phyloP scores from a whole-genome alignment of 495 filamentous ascomycete genomes.

The Hamigera avellanea region DNA sequence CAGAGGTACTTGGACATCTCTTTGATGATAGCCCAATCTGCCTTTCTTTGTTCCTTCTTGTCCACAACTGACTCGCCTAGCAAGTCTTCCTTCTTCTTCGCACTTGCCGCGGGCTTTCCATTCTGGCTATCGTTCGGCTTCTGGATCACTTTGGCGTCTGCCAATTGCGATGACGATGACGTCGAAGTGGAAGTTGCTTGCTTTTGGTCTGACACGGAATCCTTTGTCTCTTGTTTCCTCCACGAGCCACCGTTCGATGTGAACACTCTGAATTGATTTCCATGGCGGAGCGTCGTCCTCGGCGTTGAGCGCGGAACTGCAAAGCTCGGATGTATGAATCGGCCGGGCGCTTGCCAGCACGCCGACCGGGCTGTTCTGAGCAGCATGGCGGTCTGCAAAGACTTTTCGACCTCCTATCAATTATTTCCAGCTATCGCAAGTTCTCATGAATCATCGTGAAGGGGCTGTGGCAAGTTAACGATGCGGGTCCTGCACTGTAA shows the following conservation, averaged over 20 bases:
- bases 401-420: background rate
- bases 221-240: slow-evolving; percentile 11
- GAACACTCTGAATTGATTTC: slow-evolving; percentile 20
- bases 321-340: slow-evolving; percentile 17
- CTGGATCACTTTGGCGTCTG: slow-evolving; percentile 10
- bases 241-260: slow-evolving; percentile 9
- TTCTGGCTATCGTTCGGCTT: slow-evolving; percentile 13
- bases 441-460: background rate
- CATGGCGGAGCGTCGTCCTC: slow-evolving; percentile 12
- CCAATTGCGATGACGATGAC: slow-evolving; percentile 9
- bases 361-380: slow-evolving; percentile 30
- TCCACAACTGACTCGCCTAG: slow-evolving; percentile 43
- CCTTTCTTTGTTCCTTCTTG: slow-evolving; percentile 82
- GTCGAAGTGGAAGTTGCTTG: slow-evolving; percentile 5
- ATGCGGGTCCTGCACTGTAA: background rate
- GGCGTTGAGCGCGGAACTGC: slow-evolving; percentile 16
- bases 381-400: slow-evolving; percentile 24
- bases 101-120: slow-evolving; percentile 15
- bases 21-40: slow-evolving; percentile 97
- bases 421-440: background rate
- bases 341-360: slow-evolving; percentile 26
- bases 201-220: slow-evolving; percentile 6
- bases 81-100: slow-evolving; percentile 39
- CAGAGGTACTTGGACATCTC: slow-evolving; percentile 96
- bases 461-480: background rate